Evolutionary conservation across 1,139 yeast species (phyloP), one percentile per base, ranked within the genome.

Genomic region (Pneumocystis canis): DNA sequence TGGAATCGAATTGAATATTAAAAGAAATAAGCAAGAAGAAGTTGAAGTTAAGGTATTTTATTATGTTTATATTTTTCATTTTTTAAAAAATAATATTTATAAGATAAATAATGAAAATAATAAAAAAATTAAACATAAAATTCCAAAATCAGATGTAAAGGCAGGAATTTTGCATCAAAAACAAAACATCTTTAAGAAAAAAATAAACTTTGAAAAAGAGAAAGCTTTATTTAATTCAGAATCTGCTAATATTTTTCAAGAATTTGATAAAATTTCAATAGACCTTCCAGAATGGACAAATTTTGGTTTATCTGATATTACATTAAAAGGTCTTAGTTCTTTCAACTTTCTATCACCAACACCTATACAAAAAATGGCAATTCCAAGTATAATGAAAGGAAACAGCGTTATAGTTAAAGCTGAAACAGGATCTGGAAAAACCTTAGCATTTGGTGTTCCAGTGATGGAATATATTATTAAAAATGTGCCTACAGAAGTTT

Each of bases 381-480:
- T 92, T 62, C 96, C 97, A 1, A 72, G 79, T 39, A 89, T 94
- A 2, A 67, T 87, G 16, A 76, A 78, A 41, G 95, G 92, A 5
- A 79, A 79, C 61, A 97, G 92, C 73, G 82, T 92, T 9, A 83
- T 94, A 68, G 99, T 98, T 64, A 94, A 92, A 71, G 98, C 98
- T 11, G 85, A 95, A 7, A 94, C 99, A 0, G 99, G 99, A 72
- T 89, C 96, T 0, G 99, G 99, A 78, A 92, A 92, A 72, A 92
- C 98, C 0, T 77, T 90, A 64, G 98, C 98, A 0, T 92, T 89
- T 72, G 97, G 97, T 61, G 82, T 92, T 32, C 97, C 98, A n/a
- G 85, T 94, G 33, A 74, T 92, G 65, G 96, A 94, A 71, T 73
- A 69, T 64, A 62, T 73, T 28, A 11, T 58, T 40, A 28, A 61